Evolutionary conservation across 768 basidiomycete genomes (phyloP).

Genomic region (Psilocybe cyanescens): DNA sequence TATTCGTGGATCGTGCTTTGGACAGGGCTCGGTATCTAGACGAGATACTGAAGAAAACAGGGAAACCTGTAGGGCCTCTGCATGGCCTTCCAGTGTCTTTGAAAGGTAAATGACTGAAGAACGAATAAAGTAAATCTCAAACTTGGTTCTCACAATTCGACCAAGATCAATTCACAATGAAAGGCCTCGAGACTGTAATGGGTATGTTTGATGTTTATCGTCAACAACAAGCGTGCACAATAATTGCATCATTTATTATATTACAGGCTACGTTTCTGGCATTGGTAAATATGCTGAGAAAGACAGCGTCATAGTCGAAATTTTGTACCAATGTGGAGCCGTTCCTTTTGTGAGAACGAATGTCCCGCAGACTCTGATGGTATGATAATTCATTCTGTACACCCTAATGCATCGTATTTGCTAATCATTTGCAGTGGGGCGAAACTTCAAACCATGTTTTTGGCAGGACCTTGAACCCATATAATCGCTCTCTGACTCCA

Average conservation of each 20-base stretch:
- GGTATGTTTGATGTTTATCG: conserved; percentile 35
- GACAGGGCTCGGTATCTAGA: conserved; percentile 69
- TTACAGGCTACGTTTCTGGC: conserved; percentile 71
- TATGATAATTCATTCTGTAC: conserved; percentile 20
- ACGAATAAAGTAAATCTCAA: neutral
- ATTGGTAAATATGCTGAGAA: conserved; percentile 63
- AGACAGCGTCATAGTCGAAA: conserved; percentile 66
- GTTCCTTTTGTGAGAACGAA: conserved; percentile 75
- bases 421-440: conserved; percentile 37
- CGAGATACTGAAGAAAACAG: conserved; percentile 58
- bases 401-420: neutral
- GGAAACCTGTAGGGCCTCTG: conserved; percentile 68
- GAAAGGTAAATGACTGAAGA: conserved; percentile 6
- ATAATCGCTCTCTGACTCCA: conserved; percentile 55
- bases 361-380: conserved; percentile 78
- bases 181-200: conserved; percentile 73
- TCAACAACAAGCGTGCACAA: neutral
- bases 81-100: conserved; percentile 51
- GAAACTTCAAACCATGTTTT: conserved; percentile 69
- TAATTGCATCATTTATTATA: neutral
- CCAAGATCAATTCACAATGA: conserved; percentile 70
- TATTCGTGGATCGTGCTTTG: conserved; percentile 79
- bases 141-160: conserved; percentile 18
- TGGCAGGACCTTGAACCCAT: conserved; percentile 65
- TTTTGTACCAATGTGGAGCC: conserved; percentile 68